Conservation (phyloP, 106 monocot genomes). For the Dioscorea alata region DNA sequence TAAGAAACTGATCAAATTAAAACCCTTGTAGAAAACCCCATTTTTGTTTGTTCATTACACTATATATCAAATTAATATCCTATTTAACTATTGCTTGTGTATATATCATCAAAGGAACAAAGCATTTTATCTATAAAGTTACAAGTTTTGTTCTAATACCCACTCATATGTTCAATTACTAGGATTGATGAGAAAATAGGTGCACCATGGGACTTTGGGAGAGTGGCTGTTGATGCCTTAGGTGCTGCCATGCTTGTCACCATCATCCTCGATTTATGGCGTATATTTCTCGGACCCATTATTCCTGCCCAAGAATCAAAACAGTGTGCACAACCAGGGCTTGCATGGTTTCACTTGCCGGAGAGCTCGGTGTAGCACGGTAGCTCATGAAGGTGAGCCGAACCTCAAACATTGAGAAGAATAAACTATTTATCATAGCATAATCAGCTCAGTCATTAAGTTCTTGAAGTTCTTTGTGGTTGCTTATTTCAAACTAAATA, state of each 20-base stretch:
- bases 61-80: too few relatives aligned
- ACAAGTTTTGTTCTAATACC: background rate
- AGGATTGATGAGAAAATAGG: slow-evolving; percentile 76
- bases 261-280: slow-evolving; percentile 92
- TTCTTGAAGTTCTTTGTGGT: too few relatives aligned
- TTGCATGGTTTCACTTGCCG: slow-evolving; percentile 58
- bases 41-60: background rate
- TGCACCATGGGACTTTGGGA: slow-evolving; percentile 56
- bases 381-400: slow-evolving; percentile 23
- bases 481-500: too few relatives aligned
- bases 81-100: too few relatives aligned
- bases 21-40: background rate
- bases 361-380: slow-evolving; percentile 15
- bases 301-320: slow-evolving; percentile 31
- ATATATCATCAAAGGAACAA: too few relatives aligned
- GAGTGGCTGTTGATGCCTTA: slow-evolving; percentile 77
- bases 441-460: too few relatives aligned
- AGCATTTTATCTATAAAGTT: background rate
- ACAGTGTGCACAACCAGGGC: slow-evolving; percentile 56
- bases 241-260: slow-evolving; percentile 98
- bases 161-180: background rate
- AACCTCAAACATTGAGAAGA: background rate
- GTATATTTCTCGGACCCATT: slow-evolving; percentile 86
- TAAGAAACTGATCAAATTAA: slow-evolving; percentile 17
- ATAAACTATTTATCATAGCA: too few relatives aligned